These are phyloP conservation scores for Danielia reshetovae DNA, from an alignment of 805 yeast species.

Conservation along the genomic window DNA sequence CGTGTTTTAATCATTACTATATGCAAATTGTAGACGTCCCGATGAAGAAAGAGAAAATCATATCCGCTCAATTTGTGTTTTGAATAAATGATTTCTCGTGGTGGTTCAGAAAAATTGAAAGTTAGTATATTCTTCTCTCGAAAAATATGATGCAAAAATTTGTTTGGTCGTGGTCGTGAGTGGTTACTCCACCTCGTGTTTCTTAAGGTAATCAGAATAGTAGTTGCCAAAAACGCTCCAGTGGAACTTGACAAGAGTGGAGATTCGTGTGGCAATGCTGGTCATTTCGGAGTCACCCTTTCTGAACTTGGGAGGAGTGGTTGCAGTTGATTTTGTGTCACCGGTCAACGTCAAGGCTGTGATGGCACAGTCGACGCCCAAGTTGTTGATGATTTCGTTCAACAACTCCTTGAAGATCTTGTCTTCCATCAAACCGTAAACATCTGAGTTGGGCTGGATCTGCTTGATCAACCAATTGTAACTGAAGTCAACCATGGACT, in stretches of 20 bases:
- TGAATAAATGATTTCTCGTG: background rate
- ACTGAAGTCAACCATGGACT: conserved; percentile 52
- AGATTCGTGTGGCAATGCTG: conserved; percentile 54
- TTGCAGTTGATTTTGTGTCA: conserved; percentile 1
- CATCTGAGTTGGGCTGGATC: conserved; percentile 76
- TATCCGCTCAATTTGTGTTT: no score
- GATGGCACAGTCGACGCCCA: conserved; percentile 8
- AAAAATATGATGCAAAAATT: no score
- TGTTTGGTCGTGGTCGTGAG: background rate
- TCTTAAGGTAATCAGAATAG: conserved; percentile 42
- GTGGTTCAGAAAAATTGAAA: background rate
- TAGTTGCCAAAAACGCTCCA: conserved; percentile 79
- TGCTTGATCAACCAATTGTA: conserved; percentile 80
- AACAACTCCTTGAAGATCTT: conserved; percentile 53
- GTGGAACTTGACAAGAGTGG: conserved; percentile 70
- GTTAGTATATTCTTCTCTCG: no score
- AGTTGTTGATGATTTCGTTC: conserved; percentile 28
- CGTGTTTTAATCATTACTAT: no score
- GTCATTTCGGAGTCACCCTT: conserved; percentile 44
- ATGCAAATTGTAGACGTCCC: background rate
- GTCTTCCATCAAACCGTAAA: conserved; percentile 71
- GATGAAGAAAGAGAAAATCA: background rate
- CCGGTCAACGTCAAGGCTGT: conserved; percentile 1
- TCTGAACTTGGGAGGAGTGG: conserved; percentile 7
- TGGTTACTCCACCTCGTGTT: background rate